A percentile compares a stretch with the other conserved stretches of the same genome.
These are phyloP conservation scores for Leccinum arenicola DNA, from an alignment of 768 basidiomycete genomes.

Conservation along the genomic window DNA sequence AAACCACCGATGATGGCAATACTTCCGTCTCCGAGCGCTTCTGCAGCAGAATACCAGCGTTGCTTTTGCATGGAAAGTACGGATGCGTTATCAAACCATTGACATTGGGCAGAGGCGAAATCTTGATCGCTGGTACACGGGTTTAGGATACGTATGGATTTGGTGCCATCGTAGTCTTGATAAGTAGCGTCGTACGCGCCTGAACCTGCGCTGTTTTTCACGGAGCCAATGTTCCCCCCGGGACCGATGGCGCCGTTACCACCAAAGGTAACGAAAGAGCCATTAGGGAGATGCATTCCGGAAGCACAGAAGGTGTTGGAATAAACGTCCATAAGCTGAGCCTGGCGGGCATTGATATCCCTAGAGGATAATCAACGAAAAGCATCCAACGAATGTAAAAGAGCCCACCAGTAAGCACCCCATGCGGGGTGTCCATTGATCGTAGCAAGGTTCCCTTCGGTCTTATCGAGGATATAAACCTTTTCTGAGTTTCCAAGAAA, in stretches of 20 bases:
- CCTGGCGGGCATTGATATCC: slow-evolving; percentile 22
- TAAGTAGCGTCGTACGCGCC: slow-evolving; percentile 65
- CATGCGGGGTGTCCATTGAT: slow-evolving; percentile 73
- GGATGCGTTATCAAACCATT: slow-evolving; percentile 70
- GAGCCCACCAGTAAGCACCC: slow-evolving; percentile 60
- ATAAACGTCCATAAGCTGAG: slow-evolving; percentile 35
- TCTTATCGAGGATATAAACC: slow-evolving; percentile 92
- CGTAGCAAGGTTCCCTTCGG: slow-evolving; percentile 67
- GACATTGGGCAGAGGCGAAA: slow-evolving; percentile 49
- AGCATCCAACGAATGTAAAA: not conserved
- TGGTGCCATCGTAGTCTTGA: slow-evolving; percentile 77
- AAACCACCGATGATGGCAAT: slow-evolving; percentile 82
- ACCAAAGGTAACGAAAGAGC: slow-evolving; percentile 71
- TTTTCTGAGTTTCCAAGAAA: slow-evolving; percentile 77
- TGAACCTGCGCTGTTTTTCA: slow-evolving; percentile 42
- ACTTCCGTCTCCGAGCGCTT: slow-evolving; percentile 72
- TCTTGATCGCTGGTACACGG: slow-evolving; percentile 58
- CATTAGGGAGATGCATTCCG: slow-evolving; percentile 79
- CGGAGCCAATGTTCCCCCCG: slow-evolving; percentile 57
- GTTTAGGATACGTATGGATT: slow-evolving; percentile 77
- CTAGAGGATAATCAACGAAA: slow-evolving; percentile 7
- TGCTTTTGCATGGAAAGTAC: slow-evolving; percentile 61
- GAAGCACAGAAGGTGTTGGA: slow-evolving; percentile 83
- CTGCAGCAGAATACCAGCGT: slow-evolving; percentile 80
- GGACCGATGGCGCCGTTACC: slow-evolving; percentile 74